Percentiles rank a stretch among this genome's conserved stretches.
Evolutionary conservation across 225 moss, liverwort and hornwort genomes (phyloP).

Genomic region (Pseudoscleropodium purum): DNA sequence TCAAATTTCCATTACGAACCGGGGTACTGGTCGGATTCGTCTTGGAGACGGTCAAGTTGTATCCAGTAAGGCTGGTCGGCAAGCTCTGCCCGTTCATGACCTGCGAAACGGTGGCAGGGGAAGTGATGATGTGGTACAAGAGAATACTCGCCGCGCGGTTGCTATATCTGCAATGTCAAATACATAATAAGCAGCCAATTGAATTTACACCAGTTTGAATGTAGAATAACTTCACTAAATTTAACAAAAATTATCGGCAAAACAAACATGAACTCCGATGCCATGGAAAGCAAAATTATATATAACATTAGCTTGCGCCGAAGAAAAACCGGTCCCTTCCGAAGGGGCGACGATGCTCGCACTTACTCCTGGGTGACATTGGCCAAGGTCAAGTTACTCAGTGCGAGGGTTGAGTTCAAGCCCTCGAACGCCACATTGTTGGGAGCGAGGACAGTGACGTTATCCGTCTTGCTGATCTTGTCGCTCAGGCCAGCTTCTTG

Average conservation of each 20-base stretch:
- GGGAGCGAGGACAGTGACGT: constrained; percentile 39
- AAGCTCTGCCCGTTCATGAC: not conserved
- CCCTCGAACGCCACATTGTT: constrained; percentile 22
- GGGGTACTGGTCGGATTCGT: not conserved
- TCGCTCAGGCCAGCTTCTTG: not conserved
- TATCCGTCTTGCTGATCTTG: constrained; percentile 3
- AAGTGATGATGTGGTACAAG: constrained; percentile 36
- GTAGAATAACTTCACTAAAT: not conserved
- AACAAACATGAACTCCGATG: not conserved
- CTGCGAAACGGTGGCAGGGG: not conserved
- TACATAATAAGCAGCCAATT: not conserved
- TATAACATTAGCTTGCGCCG: not conserved
- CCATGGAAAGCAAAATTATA: not conserved
- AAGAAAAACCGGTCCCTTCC: not conserved
- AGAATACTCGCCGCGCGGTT: constrained; percentile 40
- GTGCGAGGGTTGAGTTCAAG: not conserved
- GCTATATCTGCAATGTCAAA: constrained; percentile 4
- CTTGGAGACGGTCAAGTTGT: constrained; percentile 33
- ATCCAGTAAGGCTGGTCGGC: constrained; percentile 1
- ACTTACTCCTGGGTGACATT: constrained; percentile 8
- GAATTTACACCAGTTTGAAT: not conserved
- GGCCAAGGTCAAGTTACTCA: not conserved
- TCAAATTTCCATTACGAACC: not conserved
- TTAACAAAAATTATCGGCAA: not conserved
- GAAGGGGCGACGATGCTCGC: not conserved